These are phyloP conservation scores for Dothiorella sarmentorum DNA, from an alignment of 2,329 filamentous ascomycete species.

Conservation along the genomic window DNA sequence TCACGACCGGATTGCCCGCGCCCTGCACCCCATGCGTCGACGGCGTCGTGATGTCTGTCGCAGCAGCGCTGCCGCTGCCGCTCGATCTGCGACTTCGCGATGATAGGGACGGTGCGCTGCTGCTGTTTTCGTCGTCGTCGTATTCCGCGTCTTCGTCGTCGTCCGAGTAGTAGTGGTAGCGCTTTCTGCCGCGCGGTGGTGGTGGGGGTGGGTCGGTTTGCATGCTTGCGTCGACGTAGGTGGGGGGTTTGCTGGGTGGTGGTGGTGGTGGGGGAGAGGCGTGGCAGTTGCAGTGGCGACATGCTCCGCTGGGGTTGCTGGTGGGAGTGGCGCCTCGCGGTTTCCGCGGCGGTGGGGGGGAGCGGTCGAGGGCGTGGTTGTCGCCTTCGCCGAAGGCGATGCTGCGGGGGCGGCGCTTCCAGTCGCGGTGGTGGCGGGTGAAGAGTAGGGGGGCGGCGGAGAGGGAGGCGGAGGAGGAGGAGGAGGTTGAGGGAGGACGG, in stretches of 20 bases:
- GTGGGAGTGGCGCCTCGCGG: not conserved
- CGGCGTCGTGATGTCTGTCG: conserved; percentile 23
- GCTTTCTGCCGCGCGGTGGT: conserved; percentile 19
- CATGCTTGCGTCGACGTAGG: conserved; percentile 25
- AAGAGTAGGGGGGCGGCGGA: not conserved
- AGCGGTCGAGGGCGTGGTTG: not conserved
- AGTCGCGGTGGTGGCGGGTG: not conserved
- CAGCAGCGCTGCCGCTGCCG: conserved; percentile 19
- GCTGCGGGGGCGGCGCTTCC: not conserved
- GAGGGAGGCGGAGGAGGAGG: not conserved
- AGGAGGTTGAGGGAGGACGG: not conserved
- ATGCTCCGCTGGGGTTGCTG: not conserved
- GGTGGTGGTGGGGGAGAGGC: conserved; percentile 21
- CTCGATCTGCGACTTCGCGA: conserved; percentile 14
- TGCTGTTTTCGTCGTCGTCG: not conserved
- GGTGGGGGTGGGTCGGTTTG: conserved; percentile 26
- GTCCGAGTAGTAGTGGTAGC: conserved; percentile 18
- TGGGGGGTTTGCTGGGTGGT: not conserved
- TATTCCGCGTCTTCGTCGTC: conserved; percentile 1
- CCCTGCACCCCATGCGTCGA: conserved; percentile 17
- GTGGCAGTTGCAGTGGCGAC: conserved; percentile 15
- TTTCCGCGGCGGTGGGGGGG: not conserved
- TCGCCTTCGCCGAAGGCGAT: conserved; percentile 21
- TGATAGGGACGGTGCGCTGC: not conserved
- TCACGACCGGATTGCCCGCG: conserved; percentile 26